Evolutionary conservation across 1,139 yeast genomes (phyloP), one percentile per base, ranked within the genome.

Genomic region (Debaryomyces sp.): DNA sequence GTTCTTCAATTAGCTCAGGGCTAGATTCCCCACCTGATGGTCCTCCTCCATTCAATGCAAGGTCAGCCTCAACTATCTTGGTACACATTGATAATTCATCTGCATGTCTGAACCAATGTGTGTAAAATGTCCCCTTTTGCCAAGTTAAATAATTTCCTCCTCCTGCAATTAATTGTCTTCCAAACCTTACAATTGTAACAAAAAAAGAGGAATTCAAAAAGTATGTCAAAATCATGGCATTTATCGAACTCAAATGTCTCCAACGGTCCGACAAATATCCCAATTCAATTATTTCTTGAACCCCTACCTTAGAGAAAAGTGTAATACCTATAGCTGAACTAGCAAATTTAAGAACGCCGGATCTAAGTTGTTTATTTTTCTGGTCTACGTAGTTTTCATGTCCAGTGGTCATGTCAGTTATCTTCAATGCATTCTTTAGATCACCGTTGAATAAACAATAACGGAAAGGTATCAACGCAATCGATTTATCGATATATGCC

Each of bases 81-180:
- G 89, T 73, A 44, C 86, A 77, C 82, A 88, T 82, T 51, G 80
- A 68, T 77, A 87, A 75, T 60, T 87, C 89, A 57, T 85, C 89
- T 9, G 87, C 79, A 63, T 84, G 88, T 47, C 74, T 70, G 62
- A 75, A 84, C 84, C 91, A 84, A 55, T 82, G 80, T 24, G 80
- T 73, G 50, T 85, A 84, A 52, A 85, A 78, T 0, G 89, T 82
- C 4, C 90, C 90, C 55, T 78, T 78, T 48, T 78, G 79, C 88
- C 89, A 85, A 17, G 80, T 75, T 42, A 85, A 70, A 50, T 71
- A 70, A 49, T 78, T 77, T 21, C 91, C 92, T 37, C 85, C 84
- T 1, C 76, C 64, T 33, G 67, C 58, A 22, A 67, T 61, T 42
- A 72, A 61, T 48, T 71, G 73, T 34, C 89, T 74, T 2, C 86